phyloP scores from a whole-genome alignment of 441 rosid species.

The Populus hybrid region DNA sequence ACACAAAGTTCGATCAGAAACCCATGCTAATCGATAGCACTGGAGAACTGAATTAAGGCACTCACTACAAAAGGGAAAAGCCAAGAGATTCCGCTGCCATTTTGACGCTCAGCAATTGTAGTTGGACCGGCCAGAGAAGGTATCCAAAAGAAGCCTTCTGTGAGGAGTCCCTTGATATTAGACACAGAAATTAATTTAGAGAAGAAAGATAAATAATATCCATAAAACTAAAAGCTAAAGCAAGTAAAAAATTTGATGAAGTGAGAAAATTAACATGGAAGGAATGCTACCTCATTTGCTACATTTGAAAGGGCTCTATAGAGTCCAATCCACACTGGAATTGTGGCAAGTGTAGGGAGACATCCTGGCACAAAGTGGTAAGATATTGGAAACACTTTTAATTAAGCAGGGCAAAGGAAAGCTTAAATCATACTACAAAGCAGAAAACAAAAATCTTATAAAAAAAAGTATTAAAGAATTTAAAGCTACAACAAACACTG shows the following conservation, averaged over 20 bases:
- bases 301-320: conserved; percentile 97
- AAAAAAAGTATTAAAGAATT: too few species aligned
- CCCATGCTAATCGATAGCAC: background rate
- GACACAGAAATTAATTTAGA: conserved; percentile 21
- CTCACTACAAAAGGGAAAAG: conserved; percentile 86
- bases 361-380: conserved; percentile 53
- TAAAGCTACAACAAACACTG: background rate
- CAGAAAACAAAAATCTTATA: background rate
- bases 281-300: conserved; percentile 71
- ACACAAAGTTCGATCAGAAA: background rate
- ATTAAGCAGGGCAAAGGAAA: background rate
- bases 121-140: conserved; percentile 96
- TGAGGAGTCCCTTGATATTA: conserved; percentile 73
- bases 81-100: conserved; percentile 87
- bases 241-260: background rate
- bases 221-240: background rate
- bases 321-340: conserved; percentile 95
- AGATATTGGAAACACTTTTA: background rate
- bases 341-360: conserved; percentile 91
- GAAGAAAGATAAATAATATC: background rate
- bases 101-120: conserved; percentile 78
- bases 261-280: background rate
- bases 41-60: conserved; percentile 6
- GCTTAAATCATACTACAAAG: background rate
- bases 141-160: conserved; percentile 99